Conservation (phyloP, 768 basidiomycete genomes). For the Hydnum rufescens region DNA sequence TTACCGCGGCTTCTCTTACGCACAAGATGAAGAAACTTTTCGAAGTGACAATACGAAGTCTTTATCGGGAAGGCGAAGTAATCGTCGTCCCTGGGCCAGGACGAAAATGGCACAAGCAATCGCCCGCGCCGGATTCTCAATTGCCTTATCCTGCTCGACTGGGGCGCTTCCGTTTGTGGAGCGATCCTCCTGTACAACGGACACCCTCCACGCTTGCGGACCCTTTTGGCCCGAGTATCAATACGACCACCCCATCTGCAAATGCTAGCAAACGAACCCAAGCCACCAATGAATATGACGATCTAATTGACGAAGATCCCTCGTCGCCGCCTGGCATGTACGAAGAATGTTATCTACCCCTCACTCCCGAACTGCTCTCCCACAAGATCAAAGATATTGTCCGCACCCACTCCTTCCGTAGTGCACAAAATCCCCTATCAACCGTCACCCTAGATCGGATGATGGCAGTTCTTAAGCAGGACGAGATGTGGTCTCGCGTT, state of each 20-base stretch:
- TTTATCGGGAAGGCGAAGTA: conserved; percentile 54
- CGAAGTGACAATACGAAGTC: conserved; percentile 37
- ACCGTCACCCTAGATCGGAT: not conserved
- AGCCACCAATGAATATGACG: not conserved
- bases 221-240: not conserved
- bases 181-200: not conserved
- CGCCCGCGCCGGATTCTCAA: conserved; percentile 11
- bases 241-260: not conserved
- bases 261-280: not conserved
- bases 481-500: not conserved
- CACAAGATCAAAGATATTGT: conserved; percentile 18
- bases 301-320: not conserved
- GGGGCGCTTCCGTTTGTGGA: not conserved
- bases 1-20: not conserved
- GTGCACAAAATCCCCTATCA: not conserved
- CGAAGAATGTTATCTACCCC: conserved; percentile 50
- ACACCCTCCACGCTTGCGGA: not conserved
- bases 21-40: conserved; percentile 49
- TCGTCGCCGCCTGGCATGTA: conserved; percentile 31
- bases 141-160: conserved; percentile 9
- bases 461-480: not conserved
- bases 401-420: not conserved
- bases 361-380: conserved; percentile 34
- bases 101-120: conserved; percentile 17
- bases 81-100: conserved; percentile 51